Evolutionary conservation across 768 basidiomycete species (phyloP).

Genomic region (Filobasidium floriforme): DNA sequence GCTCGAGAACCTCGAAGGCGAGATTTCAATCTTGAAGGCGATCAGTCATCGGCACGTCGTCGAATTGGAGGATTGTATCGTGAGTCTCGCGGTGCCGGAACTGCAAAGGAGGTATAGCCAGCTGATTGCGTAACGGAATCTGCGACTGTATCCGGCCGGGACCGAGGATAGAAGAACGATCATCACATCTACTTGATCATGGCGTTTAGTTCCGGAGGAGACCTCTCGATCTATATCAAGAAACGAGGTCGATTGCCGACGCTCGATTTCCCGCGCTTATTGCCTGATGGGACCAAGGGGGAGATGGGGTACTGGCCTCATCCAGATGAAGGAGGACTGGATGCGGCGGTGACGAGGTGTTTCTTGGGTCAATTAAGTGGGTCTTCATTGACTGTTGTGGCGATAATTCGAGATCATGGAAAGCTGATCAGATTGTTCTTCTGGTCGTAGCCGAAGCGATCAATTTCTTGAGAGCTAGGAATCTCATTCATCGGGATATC

Average conservation of each 20-base stretch:
- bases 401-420: background rate
- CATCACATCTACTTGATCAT: constrained; percentile 76
- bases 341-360: constrained; percentile 80
- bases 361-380: constrained; percentile 82
- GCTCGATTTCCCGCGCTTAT: constrained; percentile 57
- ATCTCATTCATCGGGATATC: constrained; percentile 93
- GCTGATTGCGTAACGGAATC: background rate
- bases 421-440: background rate
- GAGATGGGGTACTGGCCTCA: constrained; percentile 76
- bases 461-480: constrained; percentile 77
- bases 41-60: constrained; percentile 91
- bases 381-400: constrained; percentile 29
- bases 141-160: background rate
- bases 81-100: constrained; percentile 44
- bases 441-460: constrained; percentile 66
- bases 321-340: constrained; percentile 79
- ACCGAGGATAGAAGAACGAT: constrained; percentile 47
- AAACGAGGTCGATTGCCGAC: constrained; percentile 88
- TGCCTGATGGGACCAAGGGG: constrained; percentile 51
- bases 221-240: constrained; percentile 94
- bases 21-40: constrained; percentile 92
- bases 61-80: constrained; percentile 82
- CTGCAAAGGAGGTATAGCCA: background rate
- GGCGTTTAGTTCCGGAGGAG: constrained; percentile 93
- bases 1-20: constrained; percentile 94